Conservation (phyloP, 1,284 basidiomycete species). For the Ceratobasidium sp. region DNA sequence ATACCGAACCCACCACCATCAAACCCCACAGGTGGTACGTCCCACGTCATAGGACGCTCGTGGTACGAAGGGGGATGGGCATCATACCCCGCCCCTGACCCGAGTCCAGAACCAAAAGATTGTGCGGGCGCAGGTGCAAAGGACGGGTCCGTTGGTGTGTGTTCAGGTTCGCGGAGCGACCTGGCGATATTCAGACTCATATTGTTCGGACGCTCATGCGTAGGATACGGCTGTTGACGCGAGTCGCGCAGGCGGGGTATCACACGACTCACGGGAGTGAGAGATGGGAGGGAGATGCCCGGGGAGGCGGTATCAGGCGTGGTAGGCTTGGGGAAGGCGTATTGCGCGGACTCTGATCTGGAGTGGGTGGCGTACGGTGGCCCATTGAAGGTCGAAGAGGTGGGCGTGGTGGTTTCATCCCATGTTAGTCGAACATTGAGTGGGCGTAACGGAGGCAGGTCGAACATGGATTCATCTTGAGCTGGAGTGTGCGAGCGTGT, state of each 20-base stretch:
- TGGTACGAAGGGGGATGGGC: neutral
- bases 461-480: slow-evolving; percentile 6
- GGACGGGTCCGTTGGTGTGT: neutral
- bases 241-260: slow-evolving; percentile 28
- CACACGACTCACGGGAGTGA: neutral
- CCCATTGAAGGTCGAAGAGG: neutral
- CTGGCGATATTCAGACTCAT: neutral
- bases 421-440: slow-evolving; percentile 1
- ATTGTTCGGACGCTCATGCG: neutral
- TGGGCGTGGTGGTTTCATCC: neutral
- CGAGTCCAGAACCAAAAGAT: neutral
- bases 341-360: neutral
- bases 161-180: slow-evolving; percentile 6
- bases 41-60: neutral
- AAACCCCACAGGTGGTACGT: neutral
- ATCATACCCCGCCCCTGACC: too few species aligned
- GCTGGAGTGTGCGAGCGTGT: neutral
- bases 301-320: neutral
- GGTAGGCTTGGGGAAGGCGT: slow-evolving; percentile 4
- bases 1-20: neutral
- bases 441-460: slow-evolving; percentile 21
- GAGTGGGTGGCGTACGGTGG: neutral
- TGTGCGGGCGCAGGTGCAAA: neutral
- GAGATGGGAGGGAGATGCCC: slow-evolving; percentile 7
- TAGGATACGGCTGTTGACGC: slow-evolving; percentile 28